Base-by-base conservation (phyloP, 768 basidiomycete genomes). In the Podaxis mareebaensis region DNA sequence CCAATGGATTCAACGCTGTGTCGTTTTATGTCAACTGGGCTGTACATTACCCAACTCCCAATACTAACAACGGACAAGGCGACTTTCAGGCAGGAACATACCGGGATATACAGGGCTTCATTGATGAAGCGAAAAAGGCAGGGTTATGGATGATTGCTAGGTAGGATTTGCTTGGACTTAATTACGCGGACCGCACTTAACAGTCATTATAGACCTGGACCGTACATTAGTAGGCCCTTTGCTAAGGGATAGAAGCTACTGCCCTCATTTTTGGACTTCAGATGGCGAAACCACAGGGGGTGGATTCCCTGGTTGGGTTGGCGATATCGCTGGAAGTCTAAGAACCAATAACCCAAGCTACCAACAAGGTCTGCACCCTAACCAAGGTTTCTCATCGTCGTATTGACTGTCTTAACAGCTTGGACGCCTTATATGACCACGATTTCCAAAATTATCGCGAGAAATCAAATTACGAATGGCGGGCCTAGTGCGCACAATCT, bases 21-120 rank as follows among this genome's bases (percentile, higher is more conserved):
- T 86, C 84, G 1, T 84, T 83, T 72, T 86, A 84, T 66, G 77
- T 85, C 26, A 83, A 83, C 65, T 87, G 86, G 85, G 87, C 85
- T 11, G 64, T 83, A 6, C 80, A 82, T 64, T 84, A 77, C 65
- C 85, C 85, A 12, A 76, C 83, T 0, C 80, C 81, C 0, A 65
- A 69, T 36, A 82, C 81, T 10, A 80, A 80, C 58, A 67, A 67
- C 17, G 77, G 80, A 12, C 67, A 76, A 36, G 79, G 83, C 2
- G 84, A 86, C 64, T 86, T 84, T 62, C 73, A 82, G 66, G 30
- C 55, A 8, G 79, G 78, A 26, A 84, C 83, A 3, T 85, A 83
- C 64, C 74, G 84, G 17, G 82, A 82, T 67, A 77, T 85, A 11
- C 81, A 85, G 61, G 68, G 75, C 2, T 83, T 85, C 65, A 81